phyloP scores from a whole-genome alignment of 2,329 filamentous ascomycete species.

The Dactylonectria macrodidyma region DNA sequence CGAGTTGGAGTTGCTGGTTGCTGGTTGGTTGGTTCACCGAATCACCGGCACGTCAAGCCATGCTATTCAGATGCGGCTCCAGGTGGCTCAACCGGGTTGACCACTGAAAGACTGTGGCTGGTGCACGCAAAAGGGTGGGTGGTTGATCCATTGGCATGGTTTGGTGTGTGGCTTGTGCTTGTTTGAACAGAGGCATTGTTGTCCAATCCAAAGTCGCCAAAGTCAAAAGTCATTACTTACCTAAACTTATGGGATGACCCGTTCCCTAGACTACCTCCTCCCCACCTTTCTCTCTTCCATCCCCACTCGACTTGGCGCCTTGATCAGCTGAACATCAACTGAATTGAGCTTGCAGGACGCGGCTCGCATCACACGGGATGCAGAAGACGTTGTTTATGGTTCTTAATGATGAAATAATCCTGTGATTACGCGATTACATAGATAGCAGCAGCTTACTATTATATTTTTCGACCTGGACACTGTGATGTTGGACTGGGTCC shows the following conservation, averaged over 20 bases:
- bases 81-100: slow-evolving; percentile 3
- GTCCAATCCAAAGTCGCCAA: background rate
- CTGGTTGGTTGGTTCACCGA: slow-evolving; percentile 12
- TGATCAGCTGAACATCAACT: background rate
- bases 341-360: no score
- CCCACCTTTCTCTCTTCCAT: background rate
- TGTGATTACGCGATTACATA: no score
- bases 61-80: slow-evolving; percentile 41
- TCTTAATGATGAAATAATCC: no score
- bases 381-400: no score
- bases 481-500: no score
- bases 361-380: background rate
- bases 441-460: no score
- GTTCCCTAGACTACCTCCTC: background rate
- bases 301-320: background rate
- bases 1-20: slow-evolving; percentile 27
- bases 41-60: slow-evolving; percentile 16
- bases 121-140: slow-evolving; percentile 20
- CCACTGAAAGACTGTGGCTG: slow-evolving; percentile 39
- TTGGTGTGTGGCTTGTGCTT: background rate
- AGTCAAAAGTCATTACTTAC: no score
- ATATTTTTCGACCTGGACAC: no score
- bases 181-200: background rate
- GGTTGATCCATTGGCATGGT: background rate
- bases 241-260: background rate